A percentile compares a stretch with the other conserved stretches of the same genome.
phyloP scores from a whole-genome alignment of 345 rosid genomes.

The Lenwebbia sp. region DNA sequence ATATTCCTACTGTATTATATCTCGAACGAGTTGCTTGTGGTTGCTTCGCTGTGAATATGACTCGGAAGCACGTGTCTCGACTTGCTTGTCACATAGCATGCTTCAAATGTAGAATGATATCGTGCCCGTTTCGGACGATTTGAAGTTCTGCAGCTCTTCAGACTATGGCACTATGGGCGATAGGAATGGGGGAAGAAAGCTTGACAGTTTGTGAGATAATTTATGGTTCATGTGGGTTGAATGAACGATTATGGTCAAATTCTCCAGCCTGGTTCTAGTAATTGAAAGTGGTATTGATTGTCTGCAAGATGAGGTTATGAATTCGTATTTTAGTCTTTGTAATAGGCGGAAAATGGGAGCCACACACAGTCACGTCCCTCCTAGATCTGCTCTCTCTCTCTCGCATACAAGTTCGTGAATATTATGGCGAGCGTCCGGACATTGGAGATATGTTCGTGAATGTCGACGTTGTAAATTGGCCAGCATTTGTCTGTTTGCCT shows the following conservation, averaged over 20 bases:
- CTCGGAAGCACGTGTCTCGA: background rate
- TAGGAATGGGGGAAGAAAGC: background rate
- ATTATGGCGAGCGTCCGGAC: background rate
- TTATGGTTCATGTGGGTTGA: background rate
- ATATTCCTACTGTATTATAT: background rate
- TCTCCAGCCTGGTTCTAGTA: background rate
- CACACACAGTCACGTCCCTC: no score
- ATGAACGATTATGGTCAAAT: background rate
- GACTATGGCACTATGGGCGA: background rate
- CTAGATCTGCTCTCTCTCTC: background rate
- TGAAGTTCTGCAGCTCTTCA: background rate
- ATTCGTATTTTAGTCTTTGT: background rate
- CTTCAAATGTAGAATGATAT: background rate
- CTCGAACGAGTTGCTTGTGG: background rate
- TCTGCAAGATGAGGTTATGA: background rate
- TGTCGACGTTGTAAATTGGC: no score
- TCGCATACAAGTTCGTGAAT: background rate
- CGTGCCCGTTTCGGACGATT: background rate
- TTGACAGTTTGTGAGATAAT: background rate
- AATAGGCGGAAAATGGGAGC: background rate
- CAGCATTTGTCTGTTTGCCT: no score
- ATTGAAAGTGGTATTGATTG: background rate
- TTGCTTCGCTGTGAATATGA: slow-evolving; percentile 18
- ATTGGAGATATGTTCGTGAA: background rate
- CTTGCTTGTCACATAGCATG: background rate